Evolutionary conservation across 2,329 filamentous ascomycete species (phyloP), one percentile per base, ranked within the genome.

Genomic region (Claviceps africana): DNA sequence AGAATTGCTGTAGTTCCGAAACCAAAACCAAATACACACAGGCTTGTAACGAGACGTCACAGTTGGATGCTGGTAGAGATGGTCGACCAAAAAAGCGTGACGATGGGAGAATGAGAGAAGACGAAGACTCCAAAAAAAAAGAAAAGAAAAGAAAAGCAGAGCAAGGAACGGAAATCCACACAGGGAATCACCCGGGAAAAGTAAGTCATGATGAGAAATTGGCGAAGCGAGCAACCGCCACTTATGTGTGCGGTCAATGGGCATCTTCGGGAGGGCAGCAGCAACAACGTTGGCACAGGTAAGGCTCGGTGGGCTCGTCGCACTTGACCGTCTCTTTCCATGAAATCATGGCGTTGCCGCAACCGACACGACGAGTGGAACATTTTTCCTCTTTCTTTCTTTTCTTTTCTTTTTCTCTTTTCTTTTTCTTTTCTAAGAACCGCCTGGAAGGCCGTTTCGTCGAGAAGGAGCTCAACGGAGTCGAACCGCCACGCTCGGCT

Each of bases 51-150:
- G 44, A 53, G 19, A 53, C 25, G 42, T 44, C 42, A 44, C 51
- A 53, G 48, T 51, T 42, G 48, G 31, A 35, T 48, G 48, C 25
- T 55, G 51, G 48, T 53, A 55, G 53, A 48, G 51, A 55, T 55
- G 53, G 48, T 31, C 53, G 31, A 49, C 51, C 53, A 51, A 55
- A 55, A 51, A 51, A 51, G 31, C 39, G 19, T 49, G 51, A 48
- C 45, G 47, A 51, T 45, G 51, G 45, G 40, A 33, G 47, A 54
- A 42, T 43, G 46, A 47, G 47, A 44, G 50, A 42, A 53, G 47
- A 53, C 45, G n/a, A 47, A 48, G 30, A 40, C 37, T 30, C 22
- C 11, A 44, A 50, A 45, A 31, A 31, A 31, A 45, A 28, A 5
- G 15, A n/a, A n/a, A n/a, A n/a, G n/a, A n/a, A n/a, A n/a, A n/a